phyloP scores from a whole-genome alignment of 805 yeast species.

The Millerozyma acaciae region DNA sequence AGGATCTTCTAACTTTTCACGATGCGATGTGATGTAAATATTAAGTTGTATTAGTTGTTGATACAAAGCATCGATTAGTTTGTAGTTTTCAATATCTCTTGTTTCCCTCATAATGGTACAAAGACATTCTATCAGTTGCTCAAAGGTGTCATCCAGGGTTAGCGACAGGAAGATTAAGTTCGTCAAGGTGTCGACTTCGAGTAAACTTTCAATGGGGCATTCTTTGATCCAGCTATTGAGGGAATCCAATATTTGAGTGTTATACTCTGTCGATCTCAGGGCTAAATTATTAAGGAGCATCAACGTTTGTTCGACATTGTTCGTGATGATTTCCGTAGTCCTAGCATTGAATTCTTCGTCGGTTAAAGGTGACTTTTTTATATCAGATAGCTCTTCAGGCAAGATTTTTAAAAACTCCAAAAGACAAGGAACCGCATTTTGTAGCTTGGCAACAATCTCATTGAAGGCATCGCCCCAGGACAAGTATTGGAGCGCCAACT shows the following conservation, averaged over 20 bases:
- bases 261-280: constrained; percentile 26
- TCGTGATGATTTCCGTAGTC: constrained; percentile 56
- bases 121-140: constrained; percentile 83
- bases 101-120: constrained; percentile 79
- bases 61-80: constrained; percentile 62
- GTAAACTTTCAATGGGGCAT: constrained; percentile 67
- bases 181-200: constrained; percentile 61
- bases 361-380: constrained; percentile 70
- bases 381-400: constrained; percentile 86
- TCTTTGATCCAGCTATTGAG: constrained; percentile 90
- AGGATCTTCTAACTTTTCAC: constrained; percentile 50
- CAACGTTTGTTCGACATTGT: constrained; percentile 67
- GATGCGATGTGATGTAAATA: constrained; percentile 35
- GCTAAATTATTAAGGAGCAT: constrained; percentile 52
- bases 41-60: constrained; percentile 63
- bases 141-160: constrained; percentile 69
- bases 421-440: constrained; percentile 43
- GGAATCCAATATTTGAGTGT: constrained; percentile 59
- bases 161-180: constrained; percentile 57
- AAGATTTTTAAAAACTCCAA: constrained; percentile 80
- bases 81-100: constrained; percentile 62
- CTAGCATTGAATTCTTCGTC: constrained; percentile 75
- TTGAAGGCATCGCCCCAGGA: constrained; percentile 68
- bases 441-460: constrained; percentile 56
- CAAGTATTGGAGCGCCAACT: constrained; percentile 72